Evolutionary conservation across 176 grass and related monocot genomes (phyloP).

Genomic region (Zizania latifolia): DNA sequence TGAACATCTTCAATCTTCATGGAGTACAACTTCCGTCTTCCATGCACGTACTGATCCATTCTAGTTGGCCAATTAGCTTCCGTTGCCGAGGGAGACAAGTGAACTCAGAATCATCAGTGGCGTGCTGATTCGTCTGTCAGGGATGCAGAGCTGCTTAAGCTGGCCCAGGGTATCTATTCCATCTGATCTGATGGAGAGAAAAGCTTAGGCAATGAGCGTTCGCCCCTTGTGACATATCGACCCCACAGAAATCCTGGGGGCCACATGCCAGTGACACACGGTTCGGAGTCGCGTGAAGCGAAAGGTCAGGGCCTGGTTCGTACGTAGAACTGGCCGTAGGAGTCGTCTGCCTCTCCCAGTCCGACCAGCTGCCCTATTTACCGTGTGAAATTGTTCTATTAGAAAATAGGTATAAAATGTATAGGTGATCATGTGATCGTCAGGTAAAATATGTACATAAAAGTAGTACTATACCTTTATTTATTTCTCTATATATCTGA

Average conservation of each 20-base stretch:
- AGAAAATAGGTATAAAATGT: no score
- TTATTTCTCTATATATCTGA: no score
- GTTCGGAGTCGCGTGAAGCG: background rate
- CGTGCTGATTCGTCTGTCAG: conserved; percentile 15
- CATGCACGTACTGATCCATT: background rate
- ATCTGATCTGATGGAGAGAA: no score
- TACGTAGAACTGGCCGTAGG: background rate
- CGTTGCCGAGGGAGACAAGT: background rate
- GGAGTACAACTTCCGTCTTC: background rate
- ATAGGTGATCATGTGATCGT: no score
- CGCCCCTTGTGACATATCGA: background rate
- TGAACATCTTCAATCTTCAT: no score
- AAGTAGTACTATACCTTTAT: no score
- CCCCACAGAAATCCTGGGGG: background rate
- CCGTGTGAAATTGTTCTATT: no score
- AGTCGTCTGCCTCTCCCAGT: background rate
- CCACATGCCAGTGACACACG: background rate
- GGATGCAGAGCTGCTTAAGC: background rate
- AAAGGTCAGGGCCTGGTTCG: background rate
- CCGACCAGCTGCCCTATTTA: background rate
- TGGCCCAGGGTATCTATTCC: background rate
- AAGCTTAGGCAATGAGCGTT: no score
- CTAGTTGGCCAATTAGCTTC: background rate
- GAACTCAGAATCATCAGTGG: conserved; percentile 27
- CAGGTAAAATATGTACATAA: background rate